Conservation (phyloP, 495 filamentous ascomycete species). For the Staphylotrichum longicolle region DNA sequence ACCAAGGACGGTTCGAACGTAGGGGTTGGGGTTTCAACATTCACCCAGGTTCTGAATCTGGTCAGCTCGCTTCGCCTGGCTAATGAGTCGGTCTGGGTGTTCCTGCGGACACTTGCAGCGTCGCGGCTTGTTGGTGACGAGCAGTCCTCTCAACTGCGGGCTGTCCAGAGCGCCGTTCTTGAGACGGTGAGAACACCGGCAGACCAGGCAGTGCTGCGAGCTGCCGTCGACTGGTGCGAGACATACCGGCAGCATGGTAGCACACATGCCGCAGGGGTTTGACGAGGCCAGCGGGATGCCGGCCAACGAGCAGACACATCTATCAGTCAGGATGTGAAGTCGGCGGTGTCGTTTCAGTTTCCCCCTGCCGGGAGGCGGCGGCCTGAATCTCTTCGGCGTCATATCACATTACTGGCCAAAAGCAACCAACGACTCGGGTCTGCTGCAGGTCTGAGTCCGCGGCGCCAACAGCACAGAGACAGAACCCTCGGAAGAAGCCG, state of each 20-base stretch:
- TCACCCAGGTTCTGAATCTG: slow-evolving; percentile 42
- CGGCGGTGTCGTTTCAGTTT: background rate
- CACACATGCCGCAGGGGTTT: background rate
- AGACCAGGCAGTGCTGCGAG: slow-evolving; percentile 24
- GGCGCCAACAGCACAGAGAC: too few relatives aligned
- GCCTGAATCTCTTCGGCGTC: too few relatives aligned
- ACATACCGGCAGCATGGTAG: slow-evolving; percentile 23
- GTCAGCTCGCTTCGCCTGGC: slow-evolving; percentile 47
- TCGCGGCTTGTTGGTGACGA: slow-evolving; percentile 33
- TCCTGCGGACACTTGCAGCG: slow-evolving; percentile 48
- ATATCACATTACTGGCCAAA: too few relatives aligned
- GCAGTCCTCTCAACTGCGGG: slow-evolving; percentile 32
- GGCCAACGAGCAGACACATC: background rate
- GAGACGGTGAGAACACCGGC: slow-evolving; percentile 4
- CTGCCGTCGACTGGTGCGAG: slow-evolving; percentile 31
- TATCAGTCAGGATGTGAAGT: too few relatives aligned
- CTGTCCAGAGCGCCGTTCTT: slow-evolving; percentile 21
- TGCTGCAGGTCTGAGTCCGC: too few relatives aligned
- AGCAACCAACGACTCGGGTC: too few relatives aligned
- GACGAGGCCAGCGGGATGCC: background rate
- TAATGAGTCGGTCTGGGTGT: slow-evolving; percentile 58
- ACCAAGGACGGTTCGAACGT: slow-evolving; percentile 10
- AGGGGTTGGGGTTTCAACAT: slow-evolving; percentile 26
- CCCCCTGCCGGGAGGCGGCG: background rate
- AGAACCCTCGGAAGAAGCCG: too few relatives aligned